phyloP scores from a whole-genome alignment of 371 early-diverging fungal species.

The Blakeslea trispora region DNA sequence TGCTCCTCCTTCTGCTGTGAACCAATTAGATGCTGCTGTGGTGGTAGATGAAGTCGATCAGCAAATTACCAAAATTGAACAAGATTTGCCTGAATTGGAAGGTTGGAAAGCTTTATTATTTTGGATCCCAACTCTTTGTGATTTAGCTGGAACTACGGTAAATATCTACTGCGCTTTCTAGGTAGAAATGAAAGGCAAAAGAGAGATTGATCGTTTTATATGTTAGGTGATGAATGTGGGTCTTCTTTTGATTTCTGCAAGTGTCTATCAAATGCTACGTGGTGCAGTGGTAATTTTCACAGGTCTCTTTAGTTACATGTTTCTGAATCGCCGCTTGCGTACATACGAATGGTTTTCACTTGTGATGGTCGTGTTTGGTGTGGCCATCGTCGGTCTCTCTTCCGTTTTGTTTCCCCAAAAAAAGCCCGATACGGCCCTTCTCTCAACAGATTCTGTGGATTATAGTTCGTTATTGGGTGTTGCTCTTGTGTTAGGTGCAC shows the following conservation, averaged over 20 bases:
- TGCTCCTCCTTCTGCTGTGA: slow-evolving; percentile 42
- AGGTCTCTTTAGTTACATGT: slow-evolving; percentile 82
- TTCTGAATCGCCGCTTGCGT: slow-evolving; percentile 77
- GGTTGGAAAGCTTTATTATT: slow-evolving; percentile 71
- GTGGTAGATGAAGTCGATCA: slow-evolving; percentile 41
- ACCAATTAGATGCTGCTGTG: slow-evolving; percentile 43
- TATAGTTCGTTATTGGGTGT: slow-evolving; percentile 69
- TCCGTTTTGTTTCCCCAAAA: slow-evolving; percentile 57
- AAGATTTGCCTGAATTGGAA: slow-evolving; percentile 37
- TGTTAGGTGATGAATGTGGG: slow-evolving; percentile 90
- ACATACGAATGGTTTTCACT: slow-evolving; percentile 84
- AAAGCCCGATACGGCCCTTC: slow-evolving; percentile 18
- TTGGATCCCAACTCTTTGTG: slow-evolving; percentile 91
- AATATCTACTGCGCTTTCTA: slow-evolving; percentile 3
- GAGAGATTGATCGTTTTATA: too few relatives aligned
- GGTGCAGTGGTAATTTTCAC: slow-evolving; percentile 95
- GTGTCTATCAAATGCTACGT: slow-evolving; percentile 96
- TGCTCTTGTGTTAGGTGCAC: slow-evolving; percentile 82
- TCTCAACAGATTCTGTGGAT: slow-evolving; percentile 23
- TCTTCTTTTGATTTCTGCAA: slow-evolving; percentile 87
- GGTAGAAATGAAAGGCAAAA: not conserved
- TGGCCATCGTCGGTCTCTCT: slow-evolving; percentile 84
- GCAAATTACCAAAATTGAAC: slow-evolving; percentile 16
- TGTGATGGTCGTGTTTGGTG: slow-evolving; percentile 77
- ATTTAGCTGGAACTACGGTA: slow-evolving; percentile 90